Evolutionary conservation across 2,329 filamentous ascomycete genomes (phyloP), one percentile per base, ranked within the genome.

Genomic region (Pleomassaria siparia): DNA sequence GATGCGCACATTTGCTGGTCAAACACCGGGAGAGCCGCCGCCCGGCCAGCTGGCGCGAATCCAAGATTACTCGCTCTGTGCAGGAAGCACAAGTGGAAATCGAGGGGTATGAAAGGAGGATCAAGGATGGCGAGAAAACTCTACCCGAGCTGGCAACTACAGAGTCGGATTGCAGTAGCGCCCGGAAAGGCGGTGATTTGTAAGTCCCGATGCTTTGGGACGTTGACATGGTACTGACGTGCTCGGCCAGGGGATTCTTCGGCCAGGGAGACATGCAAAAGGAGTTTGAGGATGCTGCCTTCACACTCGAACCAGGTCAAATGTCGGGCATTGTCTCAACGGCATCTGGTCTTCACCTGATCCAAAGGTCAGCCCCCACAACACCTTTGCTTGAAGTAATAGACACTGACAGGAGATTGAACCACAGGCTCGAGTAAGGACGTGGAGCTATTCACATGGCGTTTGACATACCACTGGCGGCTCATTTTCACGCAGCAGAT

Each of bases 241-340:
- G 21, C 36, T 26, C 45, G 42, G 15, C 32, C 46, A 86, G 83
- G 54, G 94, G 94, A 16, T 96, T 91, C 73, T 99, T 99, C 72
- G 91, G 90, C 46, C 85, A 82, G 63, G 90, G 91, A 22, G 92
- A 97, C 65, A 99, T 99, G 94, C 94, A 99, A 72, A 92, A 91
- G 77, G 92, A 96, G 74, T 99, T 99, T 66, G 94, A 99, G 75
- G 90, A 96, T 47, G 91, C 91, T 4, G 88, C 94, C 1, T 99
- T 99, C 74, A 86, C 82, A n/a, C 79, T 99, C 46, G 82, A 91
- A 72, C 86, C 87, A 2, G 91, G 91, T 26, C 83, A 96, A 73
- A 84, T 97, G 65, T 96, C 91, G 73, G 79, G 81, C 39, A 80
- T 96, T 29, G 87, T 97, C 11, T 88, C 96, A 73, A 96, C 94